These are phyloP conservation scores for Detonula confervacea DNA, from an alignment of 352 stramenopile species.

Conservation along the genomic window DNA sequence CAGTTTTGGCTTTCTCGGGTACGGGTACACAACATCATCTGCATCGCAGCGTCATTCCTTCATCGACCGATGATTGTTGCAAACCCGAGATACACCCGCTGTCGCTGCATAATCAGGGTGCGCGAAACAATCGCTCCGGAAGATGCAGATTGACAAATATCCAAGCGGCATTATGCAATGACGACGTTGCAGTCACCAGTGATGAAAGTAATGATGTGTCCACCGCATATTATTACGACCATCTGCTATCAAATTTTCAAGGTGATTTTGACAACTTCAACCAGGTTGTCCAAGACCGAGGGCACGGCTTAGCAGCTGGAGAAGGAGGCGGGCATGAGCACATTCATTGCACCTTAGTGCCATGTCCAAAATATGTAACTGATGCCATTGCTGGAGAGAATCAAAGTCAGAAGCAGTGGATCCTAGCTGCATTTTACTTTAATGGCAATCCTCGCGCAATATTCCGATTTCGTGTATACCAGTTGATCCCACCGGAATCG, in stretches of 20 bases:
- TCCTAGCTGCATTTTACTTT: conserved; percentile 82
- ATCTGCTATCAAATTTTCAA: conserved; percentile 65
- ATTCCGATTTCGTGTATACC: conserved; percentile 82
- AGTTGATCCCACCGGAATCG: conserved; percentile 35
- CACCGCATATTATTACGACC: conserved; percentile 19
- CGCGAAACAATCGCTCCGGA: neutral
- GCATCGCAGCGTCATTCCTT: neutral
- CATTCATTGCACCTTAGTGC: conserved; percentile 79
- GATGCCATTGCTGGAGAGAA: neutral
- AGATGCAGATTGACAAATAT: no score
- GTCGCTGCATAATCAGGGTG: neutral
- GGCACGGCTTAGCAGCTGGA: conserved; percentile 49
- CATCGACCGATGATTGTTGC: no score
- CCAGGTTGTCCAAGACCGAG: conserved; percentile 77
- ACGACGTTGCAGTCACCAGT: neutral
- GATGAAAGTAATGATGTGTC: neutral
- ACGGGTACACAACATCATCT: no score
- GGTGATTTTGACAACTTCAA: conserved; percentile 85
- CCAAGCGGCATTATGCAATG: neutral
- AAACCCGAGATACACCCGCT: neutral
- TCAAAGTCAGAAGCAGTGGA: conserved; percentile 24
- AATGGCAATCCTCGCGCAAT: conserved; percentile 76
- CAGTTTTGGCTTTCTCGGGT: conserved; percentile 1
- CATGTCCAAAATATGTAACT: conserved; percentile 37
- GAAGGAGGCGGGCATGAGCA: conserved; percentile 82